Percentiles rank a stretch among this genome's conserved stretches.
These are phyloP conservation scores for Colletotrichum noveboracense DNA, from an alignment of 2,329 filamentous ascomycete genomes.

Conservation along the genomic window DNA sequence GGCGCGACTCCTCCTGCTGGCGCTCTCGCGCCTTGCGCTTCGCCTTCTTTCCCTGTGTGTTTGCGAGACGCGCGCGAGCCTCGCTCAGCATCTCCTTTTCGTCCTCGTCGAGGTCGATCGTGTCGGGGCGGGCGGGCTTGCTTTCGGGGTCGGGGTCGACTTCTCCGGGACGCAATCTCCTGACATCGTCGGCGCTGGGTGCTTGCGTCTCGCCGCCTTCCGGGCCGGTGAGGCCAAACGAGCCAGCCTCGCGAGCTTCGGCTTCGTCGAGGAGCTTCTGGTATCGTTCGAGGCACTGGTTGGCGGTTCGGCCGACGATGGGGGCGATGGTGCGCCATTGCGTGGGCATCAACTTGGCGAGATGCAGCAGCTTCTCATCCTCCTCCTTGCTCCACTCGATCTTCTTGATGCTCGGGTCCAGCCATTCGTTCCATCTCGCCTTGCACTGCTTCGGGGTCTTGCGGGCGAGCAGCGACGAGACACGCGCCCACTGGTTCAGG, in stretches of 20 bases:
- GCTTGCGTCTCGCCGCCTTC: slow-evolving; percentile 86
- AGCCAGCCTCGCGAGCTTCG: slow-evolving; percentile 85
- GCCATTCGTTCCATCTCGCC: slow-evolving; percentile 97
- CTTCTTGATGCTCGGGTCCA: slow-evolving; percentile 97
- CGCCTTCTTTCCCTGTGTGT: slow-evolving; percentile 98
- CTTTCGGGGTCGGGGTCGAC: slow-evolving; percentile 97
- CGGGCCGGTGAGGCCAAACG: slow-evolving; percentile 82
- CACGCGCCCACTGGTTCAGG: slow-evolving; percentile 96
- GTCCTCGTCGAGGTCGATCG: slow-evolving; percentile 97
- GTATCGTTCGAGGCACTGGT: slow-evolving; percentile 96
- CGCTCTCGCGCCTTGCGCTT: slow-evolving; percentile 96
- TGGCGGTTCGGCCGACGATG: slow-evolving; percentile 94
- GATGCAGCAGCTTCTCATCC: slow-evolving; percentile 94
- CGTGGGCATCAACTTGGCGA: slow-evolving; percentile 98
- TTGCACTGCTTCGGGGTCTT: slow-evolving; percentile 99
- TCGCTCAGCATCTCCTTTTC: slow-evolving; percentile 99
- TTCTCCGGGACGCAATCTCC: slow-evolving; percentile 87
- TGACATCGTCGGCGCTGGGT: slow-evolving; percentile 90
- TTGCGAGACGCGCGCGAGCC: slow-evolving; percentile 92
- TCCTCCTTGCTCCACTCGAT: slow-evolving; percentile 99
- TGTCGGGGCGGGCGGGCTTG: slow-evolving; percentile 93
- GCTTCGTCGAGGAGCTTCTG: slow-evolving; percentile 96
- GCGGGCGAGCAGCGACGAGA: slow-evolving; percentile 93
- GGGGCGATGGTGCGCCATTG: slow-evolving; percentile 99
- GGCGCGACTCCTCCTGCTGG: slow-evolving; percentile 91